A percentile compares a stretch with the other conserved stretches of the same genome.
Evolutionary conservation across 164 flowering plant species (phyloP).

Genomic region (Aristolochia californica): DNA sequence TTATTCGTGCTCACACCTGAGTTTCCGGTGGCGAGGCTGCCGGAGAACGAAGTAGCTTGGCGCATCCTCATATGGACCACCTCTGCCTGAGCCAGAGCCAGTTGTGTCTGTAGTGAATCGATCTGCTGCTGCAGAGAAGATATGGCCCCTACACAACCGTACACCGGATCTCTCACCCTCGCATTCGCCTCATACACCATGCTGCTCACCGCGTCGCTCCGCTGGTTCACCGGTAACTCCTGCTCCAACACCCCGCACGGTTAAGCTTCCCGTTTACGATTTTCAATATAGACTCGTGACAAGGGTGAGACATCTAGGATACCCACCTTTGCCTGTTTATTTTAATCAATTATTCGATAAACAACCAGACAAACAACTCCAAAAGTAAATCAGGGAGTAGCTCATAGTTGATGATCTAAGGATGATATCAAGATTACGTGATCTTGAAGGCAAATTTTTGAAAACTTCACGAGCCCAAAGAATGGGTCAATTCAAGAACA

Average conservation of each 20-base stretch:
- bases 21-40: constrained; percentile 3
- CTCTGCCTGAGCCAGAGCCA: constrained; percentile 76
- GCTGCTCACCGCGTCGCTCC: constrained; percentile 72
- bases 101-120: constrained; percentile 49
- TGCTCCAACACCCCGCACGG: constrained; percentile 6
- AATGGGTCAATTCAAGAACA: no score
- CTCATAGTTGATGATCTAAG: no score
- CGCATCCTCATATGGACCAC: constrained; percentile 56
- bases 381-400: no score
- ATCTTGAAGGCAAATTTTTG: no score
- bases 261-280: no score
- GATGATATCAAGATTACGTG: no score
- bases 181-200: constrained; percentile 91
- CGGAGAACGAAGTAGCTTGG: constrained; percentile 15
- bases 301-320: no score
- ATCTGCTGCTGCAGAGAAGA: constrained; percentile 64
- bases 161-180: constrained; percentile 68
- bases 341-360: no score
- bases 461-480: no score
- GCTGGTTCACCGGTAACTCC: constrained; percentile 59
- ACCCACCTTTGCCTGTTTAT: no score
- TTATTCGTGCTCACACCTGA: constrained; percentile 6
- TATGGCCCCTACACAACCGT: constrained; percentile 87
- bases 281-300: no score
- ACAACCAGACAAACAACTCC: no score